Conservation (phyloP, 202 grass and related monocot genomes). For the Carex arenaria region DNA sequence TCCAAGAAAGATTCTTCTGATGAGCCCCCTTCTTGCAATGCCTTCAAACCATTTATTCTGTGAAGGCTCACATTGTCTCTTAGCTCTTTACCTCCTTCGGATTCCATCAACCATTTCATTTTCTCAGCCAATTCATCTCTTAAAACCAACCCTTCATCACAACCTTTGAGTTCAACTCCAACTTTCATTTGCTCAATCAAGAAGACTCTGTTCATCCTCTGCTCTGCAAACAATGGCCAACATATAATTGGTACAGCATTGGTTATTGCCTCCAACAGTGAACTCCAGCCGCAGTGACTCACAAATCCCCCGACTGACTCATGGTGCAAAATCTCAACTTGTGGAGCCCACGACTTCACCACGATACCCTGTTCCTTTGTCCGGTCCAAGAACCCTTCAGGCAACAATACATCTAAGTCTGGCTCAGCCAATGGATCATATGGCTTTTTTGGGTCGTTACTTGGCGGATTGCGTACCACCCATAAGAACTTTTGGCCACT, state of each 20-base stretch:
- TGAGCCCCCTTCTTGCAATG: constrained; percentile 15
- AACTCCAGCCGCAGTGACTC: constrained; percentile 79
- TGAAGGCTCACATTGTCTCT: constrained; percentile 21
- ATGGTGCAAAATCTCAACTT: constrained; percentile 56
- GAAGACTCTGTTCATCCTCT: constrained; percentile 56
- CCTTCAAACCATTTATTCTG: constrained; percentile 33
- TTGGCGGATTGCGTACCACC: constrained; percentile 43
- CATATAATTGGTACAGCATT: constrained; percentile 44
- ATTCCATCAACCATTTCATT: constrained; percentile 47
- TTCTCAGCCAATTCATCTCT: constrained; percentile 45
- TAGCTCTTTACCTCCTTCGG: constrained; percentile 35
- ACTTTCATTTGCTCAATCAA: constrained; percentile 40
- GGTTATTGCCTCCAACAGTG: constrained; percentile 39
- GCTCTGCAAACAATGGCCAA: constrained; percentile 54
- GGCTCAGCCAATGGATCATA: constrained; percentile 31
- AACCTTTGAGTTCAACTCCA: constrained; percentile 41
- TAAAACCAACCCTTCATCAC: constrained; percentile 39
- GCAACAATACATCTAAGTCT: constrained; percentile 30
- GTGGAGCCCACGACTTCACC: constrained; percentile 52
- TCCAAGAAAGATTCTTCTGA: constrained; percentile 25
- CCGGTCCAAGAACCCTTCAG: constrained; percentile 49
- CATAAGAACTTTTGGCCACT: constrained; percentile 60
- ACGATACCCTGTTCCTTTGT: constrained; percentile 32
- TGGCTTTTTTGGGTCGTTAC: constrained; percentile 24
- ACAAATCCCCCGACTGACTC: constrained; percentile 43